These are phyloP conservation scores for Rhizopus arrhizus DNA, from an alignment of 371 early-diverging fungal species.

Conservation along the genomic window DNA sequence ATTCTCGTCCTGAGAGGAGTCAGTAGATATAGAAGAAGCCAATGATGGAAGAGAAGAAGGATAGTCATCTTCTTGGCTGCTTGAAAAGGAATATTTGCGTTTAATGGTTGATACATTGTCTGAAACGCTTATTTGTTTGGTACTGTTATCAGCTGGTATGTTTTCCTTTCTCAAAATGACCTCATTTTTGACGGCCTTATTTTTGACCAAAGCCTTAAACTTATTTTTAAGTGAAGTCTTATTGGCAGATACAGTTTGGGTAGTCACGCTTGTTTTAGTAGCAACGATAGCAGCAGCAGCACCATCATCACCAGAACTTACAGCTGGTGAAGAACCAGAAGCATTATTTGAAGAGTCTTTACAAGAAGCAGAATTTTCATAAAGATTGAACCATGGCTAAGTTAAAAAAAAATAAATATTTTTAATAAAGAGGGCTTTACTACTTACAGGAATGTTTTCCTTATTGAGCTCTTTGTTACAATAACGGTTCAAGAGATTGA, in stretches of 20 bases:
- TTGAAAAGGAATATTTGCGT: not conserved
- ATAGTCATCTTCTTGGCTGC: not conserved
- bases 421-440: not conserved
- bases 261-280: not conserved
- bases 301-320: not conserved
- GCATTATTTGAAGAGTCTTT: not conserved
- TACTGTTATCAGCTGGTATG: too few relatives aligned
- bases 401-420: not conserved
- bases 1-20: not conserved
- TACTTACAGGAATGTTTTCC: slow-evolving; percentile 4
- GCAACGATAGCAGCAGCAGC: not conserved
- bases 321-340: not conserved
- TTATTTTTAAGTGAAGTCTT: not conserved
- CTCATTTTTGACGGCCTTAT: not conserved
- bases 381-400: not conserved
- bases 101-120: not conserved
- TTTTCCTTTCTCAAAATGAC: not conserved
- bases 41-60: slow-evolving; percentile 1
- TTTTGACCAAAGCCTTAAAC: not conserved
- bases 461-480: not conserved
- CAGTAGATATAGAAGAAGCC: not conserved
- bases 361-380: not conserved
- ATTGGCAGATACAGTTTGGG: not conserved
- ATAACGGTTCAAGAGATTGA: not conserved
- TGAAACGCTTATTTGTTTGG: not conserved